These are phyloP conservation scores for Plasmodium cynomolgi DNA, from an alignment of 169 alveolate species.

Conservation along the genomic window DNA sequence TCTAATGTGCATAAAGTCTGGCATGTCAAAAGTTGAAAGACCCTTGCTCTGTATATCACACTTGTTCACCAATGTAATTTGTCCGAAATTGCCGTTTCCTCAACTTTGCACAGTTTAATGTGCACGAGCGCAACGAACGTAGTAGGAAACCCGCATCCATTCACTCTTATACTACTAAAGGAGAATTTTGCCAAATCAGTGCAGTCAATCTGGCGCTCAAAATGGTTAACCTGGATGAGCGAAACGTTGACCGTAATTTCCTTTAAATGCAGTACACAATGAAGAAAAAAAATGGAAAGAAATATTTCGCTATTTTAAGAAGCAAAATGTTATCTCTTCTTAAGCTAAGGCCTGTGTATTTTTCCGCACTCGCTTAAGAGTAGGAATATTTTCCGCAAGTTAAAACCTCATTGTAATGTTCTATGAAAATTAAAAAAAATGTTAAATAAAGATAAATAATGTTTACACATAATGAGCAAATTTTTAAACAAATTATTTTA, in stretches of 20 bases:
- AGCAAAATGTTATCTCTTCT: background rate
- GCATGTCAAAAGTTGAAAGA: background rate
- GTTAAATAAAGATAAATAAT: background rate
- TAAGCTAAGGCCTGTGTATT: background rate
- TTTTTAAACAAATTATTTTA: background rate
- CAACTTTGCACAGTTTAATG: background rate
- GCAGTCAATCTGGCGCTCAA: background rate
- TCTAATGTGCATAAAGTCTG: background rate
- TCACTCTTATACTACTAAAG: background rate
- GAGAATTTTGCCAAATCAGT: background rate
- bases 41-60: background rate
- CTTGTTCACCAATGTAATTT: background rate
- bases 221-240: background rate
- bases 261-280: background rate
- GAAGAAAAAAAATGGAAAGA: slow-evolving; percentile 4
- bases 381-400: background rate
- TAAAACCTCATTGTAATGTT: slow-evolving; percentile 1
- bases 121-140: background rate
- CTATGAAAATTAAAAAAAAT: slow-evolving; percentile 9
- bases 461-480: background rate
- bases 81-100: background rate
- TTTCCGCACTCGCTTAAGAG: background rate
- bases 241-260: background rate
- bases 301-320: background rate
- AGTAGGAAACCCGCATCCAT: background rate